A percentile compares a stretch with the other conserved stretches of the same genome.
These are phyloP conservation scores for Staphylotrichum longicolle DNA, from an alignment of 495 filamentous ascomycete species.

Conservation along the genomic window DNA sequence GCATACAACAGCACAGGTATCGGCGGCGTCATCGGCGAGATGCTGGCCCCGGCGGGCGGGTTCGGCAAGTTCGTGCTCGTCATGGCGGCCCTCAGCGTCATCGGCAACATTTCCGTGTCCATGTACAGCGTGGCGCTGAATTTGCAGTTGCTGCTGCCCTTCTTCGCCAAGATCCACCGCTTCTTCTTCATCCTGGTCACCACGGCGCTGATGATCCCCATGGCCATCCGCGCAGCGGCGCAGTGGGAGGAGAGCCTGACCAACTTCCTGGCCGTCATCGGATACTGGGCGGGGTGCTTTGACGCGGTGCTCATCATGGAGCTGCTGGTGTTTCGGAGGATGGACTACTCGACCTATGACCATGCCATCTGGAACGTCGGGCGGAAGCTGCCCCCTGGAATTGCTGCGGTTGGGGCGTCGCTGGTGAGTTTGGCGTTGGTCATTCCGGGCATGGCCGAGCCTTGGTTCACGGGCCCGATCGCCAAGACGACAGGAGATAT, in stretches of 20 bases:
- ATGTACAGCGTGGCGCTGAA: constrained; percentile 50
- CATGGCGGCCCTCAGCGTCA: constrained; percentile 48
- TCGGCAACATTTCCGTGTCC: constrained; percentile 49
- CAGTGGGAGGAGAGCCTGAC: constrained; percentile 49
- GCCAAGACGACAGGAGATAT: constrained; percentile 52
- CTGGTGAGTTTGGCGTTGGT: constrained; percentile 43
- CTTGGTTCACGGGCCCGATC: constrained; percentile 53
- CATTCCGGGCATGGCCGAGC: constrained; percentile 51
- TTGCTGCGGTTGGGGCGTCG: constrained; percentile 42
- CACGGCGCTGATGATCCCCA: constrained; percentile 47
- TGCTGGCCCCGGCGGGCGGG: constrained; percentile 48
- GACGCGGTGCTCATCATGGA: constrained; percentile 48
- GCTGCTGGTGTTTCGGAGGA: constrained; percentile 44
- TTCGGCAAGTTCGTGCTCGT: constrained; percentile 55
- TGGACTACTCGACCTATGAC: constrained; percentile 42
- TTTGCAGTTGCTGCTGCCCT: constrained; percentile 51
- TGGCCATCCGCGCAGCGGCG: constrained; percentile 48
- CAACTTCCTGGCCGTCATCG: constrained; percentile 53
- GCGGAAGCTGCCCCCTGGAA: constrained; percentile 45
- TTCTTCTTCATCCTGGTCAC: constrained; percentile 47
- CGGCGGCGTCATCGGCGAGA: constrained; percentile 50
- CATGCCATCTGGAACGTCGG: constrained; percentile 48
- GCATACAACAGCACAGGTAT: constrained; percentile 46
- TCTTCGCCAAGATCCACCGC: constrained; percentile 44
- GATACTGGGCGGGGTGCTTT: constrained; percentile 55